Evolutionary conservation across 2,329 filamentous ascomycete species (phyloP), one percentile per base, ranked within the genome.

Genomic region (Aspergillus caelatus): DNA sequence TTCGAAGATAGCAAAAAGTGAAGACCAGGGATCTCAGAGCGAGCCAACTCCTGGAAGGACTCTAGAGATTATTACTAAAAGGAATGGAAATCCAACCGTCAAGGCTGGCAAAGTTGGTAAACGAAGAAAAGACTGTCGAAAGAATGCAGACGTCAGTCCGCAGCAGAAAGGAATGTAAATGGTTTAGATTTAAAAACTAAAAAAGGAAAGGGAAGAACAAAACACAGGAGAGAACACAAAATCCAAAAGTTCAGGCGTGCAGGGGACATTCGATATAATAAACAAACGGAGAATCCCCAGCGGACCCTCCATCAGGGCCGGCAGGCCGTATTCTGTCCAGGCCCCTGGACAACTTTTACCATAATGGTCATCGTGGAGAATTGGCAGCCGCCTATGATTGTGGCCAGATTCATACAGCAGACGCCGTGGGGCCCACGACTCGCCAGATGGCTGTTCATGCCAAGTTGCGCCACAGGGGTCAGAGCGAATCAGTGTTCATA

Each of bases 1-100:
- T 19, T 39, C 23, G 8, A 34, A 19, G 21, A 46, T 16, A 43
- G 45, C 28, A 60, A 58, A 41, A 53, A 60, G 11, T 48, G 43
- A 57, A 39, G 61, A 26, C 16, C 21, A n/a, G 46, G 58, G 39
- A 60, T 58, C 60, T 60, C 50, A 61, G 62, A 61, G 57, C 61
- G 21, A 21, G 52, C 48, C 21, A 45, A 48, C 28, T 23, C 23
- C n/a, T 53, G 57, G 21, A 53, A n/a, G 19, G 23, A 7, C 23
- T 48, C 36, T n/a, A 62, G 55, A 39, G 45, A 56, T 45, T 57
- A 41, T 39, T 58, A 62, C 53, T 32, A 61, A 50, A 62, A 59
- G 34, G 63, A 67, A 67, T 59, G 64, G 36, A n/a, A 66, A 64
- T 23, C 61, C 58, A 63, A 67, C 68, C 68, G 58, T 70, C 68